Evolutionary conservation across 2,329 filamentous ascomycete genomes (phyloP).

Genomic region (Alternaria ventricosa): DNA sequence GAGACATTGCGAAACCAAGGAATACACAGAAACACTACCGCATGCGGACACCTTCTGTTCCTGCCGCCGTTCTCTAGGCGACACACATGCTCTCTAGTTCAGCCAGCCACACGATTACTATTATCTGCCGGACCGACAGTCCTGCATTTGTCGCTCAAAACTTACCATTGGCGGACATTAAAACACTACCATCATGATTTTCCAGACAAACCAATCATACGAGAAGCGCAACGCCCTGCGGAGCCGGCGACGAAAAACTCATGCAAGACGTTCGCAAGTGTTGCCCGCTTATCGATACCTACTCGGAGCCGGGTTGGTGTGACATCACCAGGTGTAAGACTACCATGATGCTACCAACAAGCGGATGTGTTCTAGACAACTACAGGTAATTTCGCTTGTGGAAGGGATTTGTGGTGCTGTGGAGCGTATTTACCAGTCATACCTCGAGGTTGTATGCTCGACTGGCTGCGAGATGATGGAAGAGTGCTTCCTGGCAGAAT

Average conservation of each 20-base stretch:
- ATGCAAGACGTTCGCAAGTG: conserved; percentile 6
- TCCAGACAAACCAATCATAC: conserved; percentile 13
- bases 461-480: background rate
- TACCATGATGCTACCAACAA: background rate
- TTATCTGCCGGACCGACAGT: background rate
- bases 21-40: conserved; percentile 1
- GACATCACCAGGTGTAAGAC: conserved; percentile 10
- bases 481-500: background rate
- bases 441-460: background rate
- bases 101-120: background rate
- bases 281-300: conserved; percentile 17
- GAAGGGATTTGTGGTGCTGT: conserved; percentile 1
- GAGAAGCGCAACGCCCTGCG: background rate
- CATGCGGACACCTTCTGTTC: background rate
- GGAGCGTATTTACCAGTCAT: background rate
- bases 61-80: background rate
- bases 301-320: conserved; percentile 1
- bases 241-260: background rate
- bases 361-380: conserved; percentile 7
- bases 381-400: conserved; percentile 14
- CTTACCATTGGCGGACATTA: conserved; percentile 8
- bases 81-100: background rate
- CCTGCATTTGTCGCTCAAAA: background rate
- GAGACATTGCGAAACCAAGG: background rate
- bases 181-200: conserved; percentile 1